Evolutionary conservation across 768 basidiomycete genomes (phyloP), one percentile per base, ranked within the genome.

Genomic region (Leccinum rimulosum): DNA sequence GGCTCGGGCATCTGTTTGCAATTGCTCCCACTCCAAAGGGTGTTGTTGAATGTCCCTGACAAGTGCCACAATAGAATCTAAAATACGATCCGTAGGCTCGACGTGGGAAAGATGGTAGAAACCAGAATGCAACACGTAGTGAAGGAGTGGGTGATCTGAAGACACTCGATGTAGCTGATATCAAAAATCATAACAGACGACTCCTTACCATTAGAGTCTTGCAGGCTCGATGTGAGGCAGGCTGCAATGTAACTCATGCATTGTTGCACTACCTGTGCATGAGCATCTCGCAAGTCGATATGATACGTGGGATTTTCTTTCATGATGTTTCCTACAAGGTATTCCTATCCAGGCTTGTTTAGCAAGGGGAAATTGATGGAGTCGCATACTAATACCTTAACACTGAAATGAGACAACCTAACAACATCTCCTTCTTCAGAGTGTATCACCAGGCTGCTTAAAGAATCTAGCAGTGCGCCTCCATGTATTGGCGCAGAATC

Each of bases 371-470:
- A 33, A 33, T 3, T 4, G 11, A 33, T 33, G 33, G 11, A 33
- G 11, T 12, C 4, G 1, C 5, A 1, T 33, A 33, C 3, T 33
- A 30, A 1, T 40, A 40, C 38, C 38, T 40, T 40, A 0, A 40
- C 38, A 6, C 38, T 40, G 38, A 40, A 40, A 40, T 17, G 38
- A 17, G 38, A 40, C 17, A 40, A 17, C 8, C 5, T 17, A 8
- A 40, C 38, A n/a, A 15, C 15, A 17, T 40, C 38, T 40, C 1
- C 17, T 8, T 64, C 75, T 17, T 17, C 38, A 3, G 14, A 17
- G 8, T 40, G 17, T 7, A 40, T n/a, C 38, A 40, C 38, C 38
- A 40, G 38, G 15, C 38, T 40, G 38, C 17, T 17, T 1, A 40
- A 17, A n/a, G 38, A 7, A 17, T 40, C 17, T 40, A 40, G 17